Conservation (phyloP, 148 eudicot species). For the Diospyros lotus region DNA sequence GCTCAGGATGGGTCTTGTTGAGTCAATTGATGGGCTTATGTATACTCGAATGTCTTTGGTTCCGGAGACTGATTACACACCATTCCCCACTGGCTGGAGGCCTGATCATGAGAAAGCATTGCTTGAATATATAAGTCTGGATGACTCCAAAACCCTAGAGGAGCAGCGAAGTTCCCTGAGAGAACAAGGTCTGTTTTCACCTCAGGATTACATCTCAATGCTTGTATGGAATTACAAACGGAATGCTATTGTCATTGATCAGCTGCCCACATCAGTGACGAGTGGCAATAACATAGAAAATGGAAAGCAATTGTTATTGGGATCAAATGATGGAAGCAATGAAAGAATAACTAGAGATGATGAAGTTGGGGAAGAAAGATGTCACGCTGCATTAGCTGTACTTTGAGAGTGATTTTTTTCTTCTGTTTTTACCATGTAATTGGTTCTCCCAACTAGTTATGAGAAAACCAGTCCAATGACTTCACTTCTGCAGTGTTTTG, state of each 20-base stretch:
- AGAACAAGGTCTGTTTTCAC: slow-evolving; percentile 81
- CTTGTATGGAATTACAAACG: slow-evolving; percentile 95
- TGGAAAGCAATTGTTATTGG: slow-evolving; percentile 28
- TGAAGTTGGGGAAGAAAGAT: slow-evolving; percentile 30
- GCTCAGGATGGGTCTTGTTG: slow-evolving; percentile 76
- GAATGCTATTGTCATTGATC: slow-evolving; percentile 41
- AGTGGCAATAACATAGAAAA: slow-evolving; percentile 14
- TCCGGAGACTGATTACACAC: slow-evolving; percentile 88
- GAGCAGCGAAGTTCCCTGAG: slow-evolving; percentile 53
- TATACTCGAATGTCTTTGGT: slow-evolving; percentile 91
- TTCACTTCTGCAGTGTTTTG: neutral
- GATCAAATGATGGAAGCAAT: slow-evolving; percentile 21
- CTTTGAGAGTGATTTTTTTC: neutral
- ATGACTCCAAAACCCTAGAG: slow-evolving; percentile 65
- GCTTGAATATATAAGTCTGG: slow-evolving; percentile 59
- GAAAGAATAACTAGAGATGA: slow-evolving; percentile 28
- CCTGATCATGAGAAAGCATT: slow-evolving; percentile 90
- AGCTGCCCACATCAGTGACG: slow-evolving; percentile 17
- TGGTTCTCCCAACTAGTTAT: neutral
- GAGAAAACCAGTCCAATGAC: neutral
- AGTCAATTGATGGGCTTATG: slow-evolving; percentile 85
- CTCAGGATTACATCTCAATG: slow-evolving; percentile 89
- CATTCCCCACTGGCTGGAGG: slow-evolving; percentile 68
- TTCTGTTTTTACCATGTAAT: neutral
- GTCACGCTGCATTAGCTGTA: slow-evolving; percentile 36